phyloP scores from a whole-genome alignment of 192 early-diverging fungal genomes.

The Backusella liffmaniae region DNA sequence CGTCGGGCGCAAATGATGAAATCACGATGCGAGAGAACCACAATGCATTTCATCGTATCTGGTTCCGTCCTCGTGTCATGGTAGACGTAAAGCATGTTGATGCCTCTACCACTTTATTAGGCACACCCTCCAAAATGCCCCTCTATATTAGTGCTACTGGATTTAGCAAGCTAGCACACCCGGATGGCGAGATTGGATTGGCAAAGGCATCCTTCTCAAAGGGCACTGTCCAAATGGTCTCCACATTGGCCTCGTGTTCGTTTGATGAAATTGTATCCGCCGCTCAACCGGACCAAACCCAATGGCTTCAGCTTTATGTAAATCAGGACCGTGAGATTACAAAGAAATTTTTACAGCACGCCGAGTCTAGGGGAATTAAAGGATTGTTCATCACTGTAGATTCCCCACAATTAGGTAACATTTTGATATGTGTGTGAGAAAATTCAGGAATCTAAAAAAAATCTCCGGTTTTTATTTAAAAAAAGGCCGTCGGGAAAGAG shows the following conservation, averaged over 20 bases:
- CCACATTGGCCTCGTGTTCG: slow-evolving; percentile 69
- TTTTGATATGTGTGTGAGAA: background rate
- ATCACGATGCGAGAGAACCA: slow-evolving; percentile 80
- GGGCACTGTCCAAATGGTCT: slow-evolving; percentile 75
- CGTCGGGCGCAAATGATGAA: slow-evolving; percentile 80
- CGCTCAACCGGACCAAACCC: slow-evolving; percentile 36
- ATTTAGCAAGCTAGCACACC: slow-evolving; percentile 65
- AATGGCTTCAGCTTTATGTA: slow-evolving; percentile 86
- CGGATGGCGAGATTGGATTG: slow-evolving; percentile 68
- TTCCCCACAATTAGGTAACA: slow-evolving; percentile 60
- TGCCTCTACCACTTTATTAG: slow-evolving; percentile 62
- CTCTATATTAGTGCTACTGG: slow-evolving; percentile 80
- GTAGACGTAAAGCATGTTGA: slow-evolving; percentile 68
- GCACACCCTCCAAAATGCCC: slow-evolving; percentile 56
- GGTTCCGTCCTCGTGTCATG: slow-evolving; percentile 70
- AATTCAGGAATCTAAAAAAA: background rate
- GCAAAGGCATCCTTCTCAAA: slow-evolving; percentile 47
- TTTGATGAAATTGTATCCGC: slow-evolving; percentile 64
- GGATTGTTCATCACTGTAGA: slow-evolving; percentile 83
- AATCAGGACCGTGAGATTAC: slow-evolving; percentile 68
- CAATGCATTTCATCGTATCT: slow-evolving; percentile 69
- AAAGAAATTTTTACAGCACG: slow-evolving; percentile 63
- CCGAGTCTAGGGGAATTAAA: slow-evolving; percentile 77
- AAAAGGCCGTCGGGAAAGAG: slow-evolving; percentile 70
- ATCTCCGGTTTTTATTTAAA: background rate